Evolutionary conservation across 805 yeast species (phyloP).

Genomic region (Starmera pachycereana): DNA sequence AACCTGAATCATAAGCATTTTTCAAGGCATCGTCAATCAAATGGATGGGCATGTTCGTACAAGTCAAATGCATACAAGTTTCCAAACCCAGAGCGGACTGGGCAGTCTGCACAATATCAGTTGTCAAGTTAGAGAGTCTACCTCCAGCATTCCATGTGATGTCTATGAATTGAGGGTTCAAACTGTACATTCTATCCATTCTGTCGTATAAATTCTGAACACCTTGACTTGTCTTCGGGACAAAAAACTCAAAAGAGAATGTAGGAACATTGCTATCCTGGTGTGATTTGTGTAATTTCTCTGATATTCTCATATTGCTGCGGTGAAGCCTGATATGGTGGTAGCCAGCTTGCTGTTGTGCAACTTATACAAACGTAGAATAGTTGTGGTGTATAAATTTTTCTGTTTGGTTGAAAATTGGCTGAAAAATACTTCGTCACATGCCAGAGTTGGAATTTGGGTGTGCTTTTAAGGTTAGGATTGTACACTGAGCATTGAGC

Average conservation of each 20-base stretch:
- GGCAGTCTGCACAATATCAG: constrained; percentile 85
- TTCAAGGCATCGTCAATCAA: constrained; percentile 77
- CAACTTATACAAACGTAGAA: neutral
- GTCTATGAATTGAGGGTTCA: constrained; percentile 86
- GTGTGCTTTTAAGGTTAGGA: too few species aligned
- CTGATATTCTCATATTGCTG: constrained; percentile 26
- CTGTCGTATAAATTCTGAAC: constrained; percentile 92
- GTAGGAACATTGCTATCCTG: constrained; percentile 39
- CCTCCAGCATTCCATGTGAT: constrained; percentile 99
- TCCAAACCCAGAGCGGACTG: constrained; percentile 87
- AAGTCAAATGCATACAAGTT: constrained; percentile 96
- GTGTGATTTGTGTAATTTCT: constrained; percentile 25
- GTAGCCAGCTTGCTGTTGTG: neutral
- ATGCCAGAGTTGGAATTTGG: too few species aligned
- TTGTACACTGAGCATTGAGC: too few species aligned
- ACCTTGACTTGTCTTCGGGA: constrained; percentile 95
- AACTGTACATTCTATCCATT: constrained; percentile 94
- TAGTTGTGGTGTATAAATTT: neutral
- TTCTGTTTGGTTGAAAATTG: too few species aligned
- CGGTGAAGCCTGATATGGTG: neutral
- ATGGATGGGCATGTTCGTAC: constrained; percentile 84
- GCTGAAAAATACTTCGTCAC: too few species aligned
- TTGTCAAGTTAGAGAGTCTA: constrained; percentile 67
- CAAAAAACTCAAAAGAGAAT: constrained; percentile 93
- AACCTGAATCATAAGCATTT: constrained; percentile 82